phyloP scores from a whole-genome alignment of 148 eudicot genomes.

The Beta vulgaris region DNA sequence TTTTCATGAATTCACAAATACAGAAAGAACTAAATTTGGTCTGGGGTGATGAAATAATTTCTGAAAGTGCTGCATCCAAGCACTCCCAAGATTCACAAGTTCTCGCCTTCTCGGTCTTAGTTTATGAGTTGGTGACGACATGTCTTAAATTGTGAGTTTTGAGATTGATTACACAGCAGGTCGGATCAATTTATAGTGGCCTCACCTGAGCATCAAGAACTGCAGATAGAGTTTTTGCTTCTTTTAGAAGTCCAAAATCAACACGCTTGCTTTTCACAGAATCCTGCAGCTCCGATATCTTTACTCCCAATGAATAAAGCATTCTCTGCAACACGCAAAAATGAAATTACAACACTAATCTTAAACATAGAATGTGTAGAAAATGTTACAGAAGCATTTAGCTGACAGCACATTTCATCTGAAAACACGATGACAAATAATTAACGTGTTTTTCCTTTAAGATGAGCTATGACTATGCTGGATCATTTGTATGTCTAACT shows the following conservation, averaged over 20 bases:
- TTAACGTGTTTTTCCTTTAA: background rate
- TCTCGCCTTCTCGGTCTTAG: too few relatives aligned
- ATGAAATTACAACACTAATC: background rate
- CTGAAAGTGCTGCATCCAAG: background rate
- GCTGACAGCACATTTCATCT: background rate
- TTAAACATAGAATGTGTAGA: background rate
- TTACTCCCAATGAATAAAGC: slow-evolving; percentile 49
- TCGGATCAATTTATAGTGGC: background rate
- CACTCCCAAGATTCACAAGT: background rate
- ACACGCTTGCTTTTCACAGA: slow-evolving; percentile 51
- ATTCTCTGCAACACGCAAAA: slow-evolving; percentile 41
- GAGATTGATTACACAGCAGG: background rate
- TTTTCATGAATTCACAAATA: too few relatives aligned
- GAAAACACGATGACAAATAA: background rate
- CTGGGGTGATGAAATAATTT: too few relatives aligned
- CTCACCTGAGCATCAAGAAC: slow-evolving; percentile 70
- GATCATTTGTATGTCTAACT: background rate
- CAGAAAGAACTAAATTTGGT: too few relatives aligned
- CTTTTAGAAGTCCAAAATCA: slow-evolving; percentile 45
- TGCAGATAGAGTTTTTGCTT: slow-evolving; percentile 39
- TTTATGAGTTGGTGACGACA: too few relatives aligned
- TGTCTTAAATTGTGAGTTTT: background rate
- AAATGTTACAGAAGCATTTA: background rate
- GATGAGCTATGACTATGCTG: background rate
- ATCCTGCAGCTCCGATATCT: slow-evolving; percentile 53